Conservation (phyloP, 106 monocot species). For the Acorus gramineus region DNA sequence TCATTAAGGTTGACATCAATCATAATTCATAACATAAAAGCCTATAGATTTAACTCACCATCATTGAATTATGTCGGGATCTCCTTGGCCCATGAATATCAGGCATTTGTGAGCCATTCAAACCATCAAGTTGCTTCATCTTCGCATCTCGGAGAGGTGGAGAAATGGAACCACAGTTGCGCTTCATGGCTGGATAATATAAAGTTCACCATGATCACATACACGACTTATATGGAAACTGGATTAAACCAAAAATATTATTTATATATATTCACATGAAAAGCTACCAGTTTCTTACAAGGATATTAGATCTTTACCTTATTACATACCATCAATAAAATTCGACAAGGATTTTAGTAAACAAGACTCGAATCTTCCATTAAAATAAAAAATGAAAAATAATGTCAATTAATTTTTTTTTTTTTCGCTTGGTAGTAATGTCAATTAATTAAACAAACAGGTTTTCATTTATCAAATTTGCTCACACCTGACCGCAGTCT, state of each 20-base stretch:
- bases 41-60: background rate
- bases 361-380: background rate
- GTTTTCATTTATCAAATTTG: background rate
- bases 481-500: conserved; percentile 36
- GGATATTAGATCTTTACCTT: too few relatives aligned
- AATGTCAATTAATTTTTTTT: background rate
- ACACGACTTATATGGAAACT: too few relatives aligned
- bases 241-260: too few relatives aligned
- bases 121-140: conserved; percentile 7
- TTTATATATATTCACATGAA: too few relatives aligned
- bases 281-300: too few relatives aligned
- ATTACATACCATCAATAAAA: too few relatives aligned
- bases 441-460: background rate
- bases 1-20: background rate
- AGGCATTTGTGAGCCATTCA: background rate
- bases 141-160: conserved; percentile 12
- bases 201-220: background rate
- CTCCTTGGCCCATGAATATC: background rate
- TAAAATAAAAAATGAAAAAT: background rate
- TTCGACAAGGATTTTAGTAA: background rate
- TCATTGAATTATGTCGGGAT: background rate
- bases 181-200: conserved; percentile 27
- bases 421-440: too few relatives aligned
- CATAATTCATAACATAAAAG: background rate
- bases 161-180: conserved; percentile 19